Conservation (phyloP, 257 asterid genomes). For the Solanum chilense region DNA sequence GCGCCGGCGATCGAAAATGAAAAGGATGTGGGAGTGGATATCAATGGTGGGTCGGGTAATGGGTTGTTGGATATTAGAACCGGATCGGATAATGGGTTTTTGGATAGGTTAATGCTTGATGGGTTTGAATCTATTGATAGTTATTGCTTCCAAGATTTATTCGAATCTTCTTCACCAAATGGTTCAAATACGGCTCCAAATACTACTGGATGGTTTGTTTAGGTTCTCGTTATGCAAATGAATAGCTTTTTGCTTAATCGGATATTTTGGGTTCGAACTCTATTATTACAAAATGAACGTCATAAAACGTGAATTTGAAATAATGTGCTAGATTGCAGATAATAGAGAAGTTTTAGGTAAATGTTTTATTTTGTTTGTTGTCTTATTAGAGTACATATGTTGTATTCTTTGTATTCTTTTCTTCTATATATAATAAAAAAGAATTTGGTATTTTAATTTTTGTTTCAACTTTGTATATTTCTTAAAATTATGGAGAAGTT, state of each 20-base stretch:
- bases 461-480: not conserved
- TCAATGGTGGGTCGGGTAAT: not conserved
- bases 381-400: not conserved
- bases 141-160: slow-evolving; percentile 32
- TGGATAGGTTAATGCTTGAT: slow-evolving; percentile 24
- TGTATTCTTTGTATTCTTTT: not conserved
- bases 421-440: not conserved
- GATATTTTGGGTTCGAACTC: no score
- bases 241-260: no score
- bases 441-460: not conserved
- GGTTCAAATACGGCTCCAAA: not conserved
- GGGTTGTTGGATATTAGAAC: slow-evolving; percentile 14
- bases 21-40: slow-evolving; percentile 8
- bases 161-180: slow-evolving; percentile 24
- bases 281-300: no score
- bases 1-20: slow-evolving; percentile 17
- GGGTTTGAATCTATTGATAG: slow-evolving; percentile 37
- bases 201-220: not conserved
- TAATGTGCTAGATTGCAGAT: no score
- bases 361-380: not conserved
- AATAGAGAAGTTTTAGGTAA: not conserved
- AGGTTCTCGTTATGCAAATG: not conserved
- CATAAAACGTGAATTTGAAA: no score
- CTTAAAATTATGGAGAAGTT: not conserved
- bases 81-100: slow-evolving; percentile 10